These are phyloP conservation scores for Fusarium sp. DNA, from an alignment of 2,329 filamentous ascomycete species.

Conservation along the genomic window DNA sequence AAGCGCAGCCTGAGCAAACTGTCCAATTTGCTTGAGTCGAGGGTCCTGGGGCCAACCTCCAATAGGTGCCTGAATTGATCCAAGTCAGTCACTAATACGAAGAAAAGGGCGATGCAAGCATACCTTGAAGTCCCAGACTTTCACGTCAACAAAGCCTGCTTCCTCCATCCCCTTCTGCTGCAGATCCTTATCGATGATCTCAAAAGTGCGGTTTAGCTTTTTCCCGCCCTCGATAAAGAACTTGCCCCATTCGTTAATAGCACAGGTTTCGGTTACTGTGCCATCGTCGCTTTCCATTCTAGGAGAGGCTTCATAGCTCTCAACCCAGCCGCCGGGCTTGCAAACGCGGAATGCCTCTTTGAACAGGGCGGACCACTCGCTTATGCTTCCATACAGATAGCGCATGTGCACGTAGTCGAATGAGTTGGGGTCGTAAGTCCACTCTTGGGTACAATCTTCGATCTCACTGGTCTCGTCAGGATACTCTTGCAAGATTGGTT, in stretches of 20 bases:
- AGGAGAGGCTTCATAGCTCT: constrained; percentile 46
- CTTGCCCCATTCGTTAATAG: constrained; percentile 43
- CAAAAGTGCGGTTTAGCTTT: constrained; percentile 45
- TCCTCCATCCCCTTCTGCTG: constrained; percentile 37
- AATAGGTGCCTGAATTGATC: constrained; percentile 23
- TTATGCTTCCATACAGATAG: constrained; percentile 64
- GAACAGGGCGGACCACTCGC: constrained; percentile 65
- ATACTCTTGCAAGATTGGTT: accelerated
- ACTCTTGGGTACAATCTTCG: constrained; percentile 46
- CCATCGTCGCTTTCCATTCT: constrained; percentile 47
- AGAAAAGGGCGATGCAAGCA: accelerated
- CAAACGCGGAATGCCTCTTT: constrained; percentile 61
- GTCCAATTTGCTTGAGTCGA: constrained; percentile 27
- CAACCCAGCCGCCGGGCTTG: constrained; percentile 62
- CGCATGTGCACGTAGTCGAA: constrained; percentile 72
- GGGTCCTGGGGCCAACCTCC: constrained; percentile 28
- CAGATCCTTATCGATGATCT: constrained; percentile 32
- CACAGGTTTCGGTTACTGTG: constrained; percentile 42
- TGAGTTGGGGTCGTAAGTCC: constrained; percentile 44
- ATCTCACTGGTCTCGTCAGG: constrained; percentile 14
- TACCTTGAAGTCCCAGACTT: constrained; percentile 36
- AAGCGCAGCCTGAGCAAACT: constrained; percentile 46
- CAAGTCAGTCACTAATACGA: accelerated
- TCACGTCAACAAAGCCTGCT: constrained; percentile 34
- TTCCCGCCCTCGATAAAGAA: constrained; percentile 45